Evolutionary conservation across 192 early-diverging fungal species (phyloP).

Genomic region (Dissophora ornata): DNA sequence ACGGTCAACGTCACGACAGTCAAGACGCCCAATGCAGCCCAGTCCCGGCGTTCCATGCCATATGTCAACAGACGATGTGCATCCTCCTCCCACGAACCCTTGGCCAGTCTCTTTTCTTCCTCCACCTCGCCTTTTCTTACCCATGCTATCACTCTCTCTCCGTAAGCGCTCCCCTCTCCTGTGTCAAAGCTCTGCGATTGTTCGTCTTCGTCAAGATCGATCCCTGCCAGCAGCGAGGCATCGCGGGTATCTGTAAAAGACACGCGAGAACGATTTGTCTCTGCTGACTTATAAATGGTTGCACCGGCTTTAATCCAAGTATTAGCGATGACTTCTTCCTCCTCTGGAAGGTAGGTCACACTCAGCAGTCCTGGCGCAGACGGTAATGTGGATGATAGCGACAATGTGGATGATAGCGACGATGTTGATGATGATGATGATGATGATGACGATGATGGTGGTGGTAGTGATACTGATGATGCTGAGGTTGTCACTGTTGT

Average conservation of each 20-base stretch:
- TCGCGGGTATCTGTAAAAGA: too few species aligned
- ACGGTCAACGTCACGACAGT: slow-evolving; percentile 34
- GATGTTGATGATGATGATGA: not conserved
- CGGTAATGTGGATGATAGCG: too few species aligned
- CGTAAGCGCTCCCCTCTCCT: not conserved
- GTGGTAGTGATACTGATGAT: not conserved
- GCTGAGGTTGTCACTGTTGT: not conserved
- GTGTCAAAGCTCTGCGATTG: not conserved
- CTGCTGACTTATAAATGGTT: too few species aligned
- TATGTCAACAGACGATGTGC: not conserved
- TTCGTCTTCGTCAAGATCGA: too few species aligned
- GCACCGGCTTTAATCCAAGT: too few species aligned
- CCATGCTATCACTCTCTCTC: not conserved
- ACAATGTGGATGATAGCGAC: too few species aligned
- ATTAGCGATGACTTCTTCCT: too few species aligned
- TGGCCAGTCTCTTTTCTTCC: slow-evolving; percentile 14
- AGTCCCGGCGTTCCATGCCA: slow-evolving; percentile 13
- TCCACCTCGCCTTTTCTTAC: not conserved
- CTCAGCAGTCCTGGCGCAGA: too few species aligned
- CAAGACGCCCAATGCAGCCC: slow-evolving; percentile 17
- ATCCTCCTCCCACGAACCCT: slow-evolving; percentile 4
- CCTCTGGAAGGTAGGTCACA: too few species aligned
- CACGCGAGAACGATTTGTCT: too few species aligned
- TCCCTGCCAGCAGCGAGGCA: too few species aligned
- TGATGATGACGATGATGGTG: not conserved